Evolutionary conservation across 164 flowering plant genomes (phyloP), one percentile per base, ranked within the genome.

Genomic region (Kalanchoe fedtschenkoi): DNA sequence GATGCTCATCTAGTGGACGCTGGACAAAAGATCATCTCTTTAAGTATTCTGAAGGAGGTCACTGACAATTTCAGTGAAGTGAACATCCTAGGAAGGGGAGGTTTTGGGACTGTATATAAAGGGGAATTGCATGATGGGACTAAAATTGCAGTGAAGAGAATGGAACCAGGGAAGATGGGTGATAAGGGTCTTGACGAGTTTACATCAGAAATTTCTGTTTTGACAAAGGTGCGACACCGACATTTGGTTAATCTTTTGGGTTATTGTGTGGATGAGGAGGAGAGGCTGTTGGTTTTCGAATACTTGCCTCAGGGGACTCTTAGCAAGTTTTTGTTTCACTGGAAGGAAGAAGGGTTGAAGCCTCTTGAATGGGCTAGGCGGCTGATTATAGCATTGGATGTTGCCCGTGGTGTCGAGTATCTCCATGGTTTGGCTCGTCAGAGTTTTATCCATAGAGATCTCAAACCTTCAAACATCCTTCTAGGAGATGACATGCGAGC

Each of bases 251-350:
- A 78, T 0, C 91, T 93, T 61, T 77, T 82, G 54, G 97, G 97
- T 5, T 87, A 88, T 43, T 90, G 96, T 67, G 71, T 90, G 68
- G 99, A 93, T 63, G 96, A 87, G 29, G 84, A 80, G 62, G 99
- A 93, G 77, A 85, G 83, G 78, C 78, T 87, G 55, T 84, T 92
- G 30, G 98, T 86, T 2, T 92, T 84, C 43, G 97, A 92, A 53
- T 89, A 86, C 66, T 86, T 92, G 97, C 95, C 98, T 21, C 97
- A 88, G 57, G 99, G 99, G 16, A 78, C 95, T 11, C 83, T 93
- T 0, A 90, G 93, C 67, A 68, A 64, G 66, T 75, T 76, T 70
- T 75, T 93, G 10, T 87, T 90, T 58, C 61, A 78, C 64, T 87
- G 97, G 97, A 70, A 72, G 56, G 83, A 84, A n/a, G 85, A 78